Conservation (phyloP, 768 basidiomycete species). For the Lactifluus rugatus region DNA sequence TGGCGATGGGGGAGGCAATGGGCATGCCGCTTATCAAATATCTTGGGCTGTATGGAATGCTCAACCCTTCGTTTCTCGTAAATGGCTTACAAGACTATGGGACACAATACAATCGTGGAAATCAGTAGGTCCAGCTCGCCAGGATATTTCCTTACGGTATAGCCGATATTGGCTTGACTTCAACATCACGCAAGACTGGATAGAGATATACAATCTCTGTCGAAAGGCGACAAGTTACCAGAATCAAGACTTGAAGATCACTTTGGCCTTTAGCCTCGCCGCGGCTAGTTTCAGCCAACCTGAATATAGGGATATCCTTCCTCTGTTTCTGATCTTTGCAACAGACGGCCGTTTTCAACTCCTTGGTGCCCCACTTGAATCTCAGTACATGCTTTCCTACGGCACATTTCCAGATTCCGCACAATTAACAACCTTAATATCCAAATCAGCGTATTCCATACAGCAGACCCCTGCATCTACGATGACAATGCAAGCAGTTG, state of each 20-base stretch:
- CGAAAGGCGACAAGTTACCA: not conserved
- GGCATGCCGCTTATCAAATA: not conserved
- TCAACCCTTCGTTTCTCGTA: not conserved
- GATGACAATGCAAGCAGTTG: too few species aligned
- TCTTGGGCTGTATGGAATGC: not conserved
- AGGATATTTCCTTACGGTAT: not conserved
- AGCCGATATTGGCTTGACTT: conserved; percentile 4
- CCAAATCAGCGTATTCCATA: too few species aligned
- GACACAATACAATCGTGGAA: not conserved
- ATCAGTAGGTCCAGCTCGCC: not conserved
- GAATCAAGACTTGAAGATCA: not conserved
- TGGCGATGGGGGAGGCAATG: not conserved
- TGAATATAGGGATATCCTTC: not conserved
- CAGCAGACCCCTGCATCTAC: too few species aligned
- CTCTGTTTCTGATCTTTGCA: not conserved
- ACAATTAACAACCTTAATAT: too few species aligned
- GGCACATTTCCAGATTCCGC: too few species aligned
- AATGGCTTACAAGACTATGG: not conserved
- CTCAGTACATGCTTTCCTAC: too few species aligned
- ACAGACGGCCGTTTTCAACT: not conserved
- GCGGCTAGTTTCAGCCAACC: not conserved
- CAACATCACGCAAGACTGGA: not conserved
- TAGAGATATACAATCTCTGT: not conserved
- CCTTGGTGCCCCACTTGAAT: too few species aligned
- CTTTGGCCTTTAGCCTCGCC: not conserved